These are phyloP conservation scores for Parasitella parasitica DNA, from an alignment of 371 early-diverging fungal genomes.

Conservation along the genomic window DNA sequence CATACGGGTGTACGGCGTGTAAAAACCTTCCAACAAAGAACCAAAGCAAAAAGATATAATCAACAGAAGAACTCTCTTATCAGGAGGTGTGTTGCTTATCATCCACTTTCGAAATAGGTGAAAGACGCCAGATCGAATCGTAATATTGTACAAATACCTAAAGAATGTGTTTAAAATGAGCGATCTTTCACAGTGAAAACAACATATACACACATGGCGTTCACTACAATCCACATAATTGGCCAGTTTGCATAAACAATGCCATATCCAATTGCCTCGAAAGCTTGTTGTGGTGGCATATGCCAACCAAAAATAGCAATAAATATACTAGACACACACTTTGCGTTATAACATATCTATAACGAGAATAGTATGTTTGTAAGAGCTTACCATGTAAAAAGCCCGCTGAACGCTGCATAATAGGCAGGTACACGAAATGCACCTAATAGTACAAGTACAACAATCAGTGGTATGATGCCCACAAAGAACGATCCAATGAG, in stretches of 20 bases:
- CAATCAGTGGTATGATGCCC: constrained; percentile 40
- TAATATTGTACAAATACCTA: constrained; percentile 42
- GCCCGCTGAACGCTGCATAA: constrained; percentile 32
- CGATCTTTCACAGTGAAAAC: neutral
- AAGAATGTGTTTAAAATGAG: neutral
- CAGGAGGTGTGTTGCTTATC: constrained; percentile 39
- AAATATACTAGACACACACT: constrained; percentile 44
- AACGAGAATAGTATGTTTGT: neutral
- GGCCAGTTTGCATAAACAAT: constrained; percentile 50
- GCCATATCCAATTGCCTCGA: constrained; percentile 41
- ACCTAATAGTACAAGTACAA: constrained; percentile 41
- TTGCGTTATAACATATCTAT: too few relatives aligned
- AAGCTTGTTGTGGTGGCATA: constrained; percentile 44
- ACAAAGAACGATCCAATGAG: constrained; percentile 52
- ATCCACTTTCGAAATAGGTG: constrained; percentile 48
- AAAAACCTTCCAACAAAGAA: constrained; percentile 41
- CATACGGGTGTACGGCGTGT: neutral
- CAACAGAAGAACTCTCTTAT: constrained; percentile 35
- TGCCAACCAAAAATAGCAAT: constrained; percentile 52
- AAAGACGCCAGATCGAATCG: constrained; percentile 42
- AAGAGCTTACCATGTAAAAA: constrained; percentile 33
- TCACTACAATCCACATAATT: constrained; percentile 51
- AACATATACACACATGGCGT: constrained; percentile 31
- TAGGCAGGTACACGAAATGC: constrained; percentile 40
- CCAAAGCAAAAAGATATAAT: constrained; percentile 44